Conservation (phyloP, 2,329 filamentous ascomycete genomes). For the Aureobasidium sp. region DNA sequence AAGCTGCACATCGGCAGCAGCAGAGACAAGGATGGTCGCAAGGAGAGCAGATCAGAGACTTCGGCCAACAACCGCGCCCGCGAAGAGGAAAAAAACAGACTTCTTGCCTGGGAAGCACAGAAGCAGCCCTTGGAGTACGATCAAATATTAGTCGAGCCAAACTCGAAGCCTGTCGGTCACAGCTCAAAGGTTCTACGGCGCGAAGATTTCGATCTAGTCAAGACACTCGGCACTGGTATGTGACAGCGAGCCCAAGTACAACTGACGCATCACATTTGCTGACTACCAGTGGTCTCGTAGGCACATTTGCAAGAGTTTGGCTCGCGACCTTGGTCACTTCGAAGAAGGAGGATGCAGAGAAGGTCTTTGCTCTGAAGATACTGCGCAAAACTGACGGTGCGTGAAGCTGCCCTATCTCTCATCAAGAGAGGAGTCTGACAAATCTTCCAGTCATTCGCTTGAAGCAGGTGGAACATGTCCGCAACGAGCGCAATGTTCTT, state of each 20-base stretch:
- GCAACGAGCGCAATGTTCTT: constrained; percentile 72
- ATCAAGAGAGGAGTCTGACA: neutral
- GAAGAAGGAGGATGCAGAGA: constrained; percentile 45
- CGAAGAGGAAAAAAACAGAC: constrained; percentile 38
- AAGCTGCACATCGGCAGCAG: constrained; percentile 27
- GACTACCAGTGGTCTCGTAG: constrained; percentile 29
- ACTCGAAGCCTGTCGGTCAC: constrained; percentile 38
- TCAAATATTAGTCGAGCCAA: constrained; percentile 34
- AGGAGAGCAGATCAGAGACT: constrained; percentile 15
- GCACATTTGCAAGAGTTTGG: constrained; percentile 76
- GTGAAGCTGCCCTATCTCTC: neutral
- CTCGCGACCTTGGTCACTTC: constrained; percentile 57
- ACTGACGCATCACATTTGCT: neutral
- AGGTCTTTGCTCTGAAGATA: constrained; percentile 77
- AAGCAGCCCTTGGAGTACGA: constrained; percentile 34
- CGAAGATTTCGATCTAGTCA: constrained; percentile 62
- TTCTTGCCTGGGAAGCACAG: constrained; percentile 39
- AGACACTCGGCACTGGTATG: constrained; percentile 67
- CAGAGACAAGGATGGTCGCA: constrained; percentile 17
- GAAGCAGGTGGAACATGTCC: constrained; percentile 81
- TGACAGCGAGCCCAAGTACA: neutral
- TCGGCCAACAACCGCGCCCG: constrained; percentile 25
- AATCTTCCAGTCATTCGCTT: constrained; percentile 57
- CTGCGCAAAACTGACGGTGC: constrained; percentile 52
- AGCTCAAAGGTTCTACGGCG: constrained; percentile 38